Evolutionary conservation across 1,284 basidiomycete species (phyloP), one percentile per base, ranked within the genome.

Genomic region (Laetiporus sulphureus): DNA sequence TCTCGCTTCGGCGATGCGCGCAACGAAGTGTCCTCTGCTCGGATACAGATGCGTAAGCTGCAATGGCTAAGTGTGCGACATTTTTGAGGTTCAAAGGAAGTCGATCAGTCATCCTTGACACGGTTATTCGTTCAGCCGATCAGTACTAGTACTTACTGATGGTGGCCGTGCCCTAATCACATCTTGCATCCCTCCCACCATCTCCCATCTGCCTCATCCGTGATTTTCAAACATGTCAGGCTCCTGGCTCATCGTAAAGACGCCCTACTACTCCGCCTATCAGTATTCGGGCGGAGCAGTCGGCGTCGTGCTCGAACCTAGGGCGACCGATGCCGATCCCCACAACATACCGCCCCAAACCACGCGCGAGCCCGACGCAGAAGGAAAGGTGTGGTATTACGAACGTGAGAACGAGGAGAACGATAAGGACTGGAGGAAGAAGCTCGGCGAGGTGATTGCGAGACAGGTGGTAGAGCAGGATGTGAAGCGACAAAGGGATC

Each of bases 371-470:
- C 40, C 36, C 34, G 45, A 55, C 30, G 45, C 30, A 11, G 38
- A 54, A 19, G 55, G 54, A 3, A 41, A 36, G 1, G 48, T 57
- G 19, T 48, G 53, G 21, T 50, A 50, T 42, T 57, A 46, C 25
- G 52, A 51, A 19, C 38, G 39, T 16, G 51, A 49, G 2, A 37
- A 39, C 11, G 38, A 38, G 15, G 31, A 27, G 5, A 40, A 30
- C 1, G 42, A 48, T 10, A 22, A 36, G 5, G 6, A 38, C 12
- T 58, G 51, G 56, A 53, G 50, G 48, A 33, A 31, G 32, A 56
- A 48, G 35, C 36, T 62, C 18, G 60, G 60, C 7, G 38, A 42
- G 13, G 49, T 46, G 16, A 23, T 60, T 12, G 53, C 53, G 7
- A 33, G 44, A 7, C 13, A 46, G 12, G 48, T 60, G 12, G 45